phyloP scores from a whole-genome alignment of 1,139 yeast genomes.

The Taphrina populina region DNA sequence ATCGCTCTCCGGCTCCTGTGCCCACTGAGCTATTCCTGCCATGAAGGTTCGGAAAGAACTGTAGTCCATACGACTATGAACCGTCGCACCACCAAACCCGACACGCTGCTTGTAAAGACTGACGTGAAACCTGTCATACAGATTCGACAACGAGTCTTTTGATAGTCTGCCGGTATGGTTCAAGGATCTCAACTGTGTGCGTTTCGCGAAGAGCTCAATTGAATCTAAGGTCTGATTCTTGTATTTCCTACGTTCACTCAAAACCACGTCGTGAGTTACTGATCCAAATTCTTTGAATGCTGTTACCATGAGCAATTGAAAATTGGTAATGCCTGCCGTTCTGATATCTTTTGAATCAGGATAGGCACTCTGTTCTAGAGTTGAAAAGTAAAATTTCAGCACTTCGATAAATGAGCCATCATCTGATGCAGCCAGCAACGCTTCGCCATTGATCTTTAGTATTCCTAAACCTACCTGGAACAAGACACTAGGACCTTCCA shows the following conservation, averaged over 20 bases:
- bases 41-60: slow-evolving; percentile 70
- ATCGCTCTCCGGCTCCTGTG: slow-evolving; percentile 23
- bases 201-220: slow-evolving; percentile 83
- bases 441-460: slow-evolving; percentile 81
- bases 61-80: slow-evolving; percentile 65
- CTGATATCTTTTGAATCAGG: slow-evolving; percentile 68
- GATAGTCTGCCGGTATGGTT: slow-evolving; percentile 67
- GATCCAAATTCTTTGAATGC: slow-evolving; percentile 88
- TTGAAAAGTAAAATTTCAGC: slow-evolving; percentile 74
- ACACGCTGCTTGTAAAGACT: slow-evolving; percentile 71
- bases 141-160: slow-evolving; percentile 59
- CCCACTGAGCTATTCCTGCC: slow-evolving; percentile 80
- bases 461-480: slow-evolving; percentile 94
- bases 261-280: slow-evolving; percentile 71
- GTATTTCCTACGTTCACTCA: slow-evolving; percentile 65
- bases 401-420: slow-evolving; percentile 89
- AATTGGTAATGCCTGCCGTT: slow-evolving; percentile 68
- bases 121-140: slow-evolving; percentile 82
- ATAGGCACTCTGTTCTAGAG: slow-evolving; percentile 76
- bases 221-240: slow-evolving; percentile 78
- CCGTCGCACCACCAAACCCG: slow-evolving; percentile 64
- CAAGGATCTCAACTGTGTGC: slow-evolving; percentile 83
- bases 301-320: slow-evolving; percentile 85
- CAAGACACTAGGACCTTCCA: slow-evolving; percentile 83
- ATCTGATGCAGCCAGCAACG: slow-evolving; percentile 72